Base-by-base conservation (phyloP, 148 eudicot species). In the Pouteria glomerata region DNA sequence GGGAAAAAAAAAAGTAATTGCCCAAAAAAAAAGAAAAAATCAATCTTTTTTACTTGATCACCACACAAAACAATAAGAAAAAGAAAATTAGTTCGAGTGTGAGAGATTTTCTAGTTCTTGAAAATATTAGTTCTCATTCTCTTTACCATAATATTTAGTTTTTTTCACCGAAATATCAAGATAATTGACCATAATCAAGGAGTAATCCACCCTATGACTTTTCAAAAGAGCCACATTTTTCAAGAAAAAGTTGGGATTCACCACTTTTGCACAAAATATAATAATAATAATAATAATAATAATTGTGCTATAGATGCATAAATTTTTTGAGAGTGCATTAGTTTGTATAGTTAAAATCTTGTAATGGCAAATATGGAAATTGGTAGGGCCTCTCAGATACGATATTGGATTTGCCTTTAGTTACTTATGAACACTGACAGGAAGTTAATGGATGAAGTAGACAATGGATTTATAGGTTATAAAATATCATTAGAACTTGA, bases 351-450 rank as follows among this genome's bases (percentile, higher is more conserved):
- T 7, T 30, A 6, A 44, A 50, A 65, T 41, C n/a, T 0, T 27
- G 16, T 26, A 14, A 18, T 50, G 18, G n/a, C 6, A 23, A 1
- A n/a, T 29, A 65, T 15, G 44, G 26, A 26, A 6, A 13, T 65
- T 44, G 50, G 69, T 21, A 65, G 69, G 69, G 44, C 52, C 53
- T 27, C 53, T 27, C 13, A 42, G 33, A 44, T 13, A 26, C 68
- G 33, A 64, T 30, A 42, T 16, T 26, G 34, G 18, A 27, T 26
- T 19, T 63, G 23, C 18, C 51, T 42, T 63, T 29, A 26, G 53
- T 65, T 44, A 27, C 26, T 65, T 42, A n/a, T 27, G 26, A 45
- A 13, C 53, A 64, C 44, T 42, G 13, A 31, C 15, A 45, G 53
- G 53, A 65, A 27, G 69, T 14, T 29, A 65, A 23, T 42, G n/a